These are phyloP conservation scores for Thraustochytrium sp. DNA, from an alignment of 352 stramenopile species.

Conservation along the genomic window DNA sequence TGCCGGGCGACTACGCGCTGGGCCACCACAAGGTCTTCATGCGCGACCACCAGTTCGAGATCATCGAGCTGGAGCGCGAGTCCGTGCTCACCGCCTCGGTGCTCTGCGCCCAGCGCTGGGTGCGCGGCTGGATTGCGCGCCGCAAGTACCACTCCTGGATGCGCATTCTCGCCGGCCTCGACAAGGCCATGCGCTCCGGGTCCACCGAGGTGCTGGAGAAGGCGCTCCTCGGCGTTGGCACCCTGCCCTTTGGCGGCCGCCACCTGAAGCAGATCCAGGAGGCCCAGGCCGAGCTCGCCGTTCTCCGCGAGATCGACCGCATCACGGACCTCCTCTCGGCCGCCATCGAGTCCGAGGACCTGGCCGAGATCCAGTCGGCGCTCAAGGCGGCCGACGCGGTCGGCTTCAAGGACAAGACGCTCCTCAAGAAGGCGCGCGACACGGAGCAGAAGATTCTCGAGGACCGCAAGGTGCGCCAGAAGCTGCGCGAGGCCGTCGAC, in stretches of 20 bases:
- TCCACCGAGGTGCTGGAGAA: slow-evolving; percentile 29
- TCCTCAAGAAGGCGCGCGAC: slow-evolving; percentile 35
- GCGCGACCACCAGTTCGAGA: slow-evolving; percentile 50
- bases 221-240: slow-evolving; percentile 48
- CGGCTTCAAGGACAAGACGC: slow-evolving; percentile 25
- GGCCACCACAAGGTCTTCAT: slow-evolving; percentile 59
- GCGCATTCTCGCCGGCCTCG: slow-evolving; percentile 41
- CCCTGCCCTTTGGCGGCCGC: slow-evolving; percentile 55
- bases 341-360: slow-evolving; percentile 34
- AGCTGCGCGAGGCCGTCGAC: slow-evolving; percentile 48
- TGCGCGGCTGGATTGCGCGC: slow-evolving; percentile 37
- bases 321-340: slow-evolving; percentile 37
- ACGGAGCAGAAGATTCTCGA: slow-evolving; percentile 43
- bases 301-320: slow-evolving; percentile 49
- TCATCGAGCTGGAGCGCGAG: slow-evolving; percentile 55
- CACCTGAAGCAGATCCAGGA: slow-evolving; percentile 56
- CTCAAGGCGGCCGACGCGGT: slow-evolving; percentile 39
- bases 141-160: background rate
- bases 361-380: slow-evolving; percentile 38
- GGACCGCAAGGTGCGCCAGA: slow-evolving; percentile 46
- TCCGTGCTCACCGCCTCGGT: slow-evolving; percentile 44
- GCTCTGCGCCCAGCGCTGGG: slow-evolving; percentile 29
- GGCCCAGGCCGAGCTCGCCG: slow-evolving; percentile 50
- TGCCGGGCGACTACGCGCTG: slow-evolving; percentile 50
- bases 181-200: slow-evolving; percentile 39